Conservation (phyloP, 2,329 filamentous ascomycete species). For the Aphanocladium album region DNA sequence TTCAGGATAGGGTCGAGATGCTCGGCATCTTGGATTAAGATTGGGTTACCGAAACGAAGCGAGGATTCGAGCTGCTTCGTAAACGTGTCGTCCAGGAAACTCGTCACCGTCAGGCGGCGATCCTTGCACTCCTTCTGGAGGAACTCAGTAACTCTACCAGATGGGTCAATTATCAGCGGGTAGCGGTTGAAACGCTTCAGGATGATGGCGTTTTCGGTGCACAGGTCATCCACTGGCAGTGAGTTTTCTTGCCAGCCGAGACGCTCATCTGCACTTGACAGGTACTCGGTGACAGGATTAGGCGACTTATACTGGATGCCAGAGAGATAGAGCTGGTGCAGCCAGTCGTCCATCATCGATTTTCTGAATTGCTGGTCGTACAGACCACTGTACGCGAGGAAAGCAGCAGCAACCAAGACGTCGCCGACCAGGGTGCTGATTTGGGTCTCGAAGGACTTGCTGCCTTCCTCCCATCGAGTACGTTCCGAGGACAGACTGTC, state of each 20-base stretch:
- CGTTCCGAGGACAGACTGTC: conserved; percentile 94
- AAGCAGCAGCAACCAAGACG: conserved; percentile 91
- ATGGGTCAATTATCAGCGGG: conserved; percentile 96
- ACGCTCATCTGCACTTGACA: conserved; percentile 93
- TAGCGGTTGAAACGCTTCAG: conserved; percentile 98
- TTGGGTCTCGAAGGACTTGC: conserved; percentile 96
- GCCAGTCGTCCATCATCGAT: conserved; percentile 96
- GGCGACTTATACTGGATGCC: conserved; percentile 89
- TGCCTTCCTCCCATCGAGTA: conserved; percentile 91
- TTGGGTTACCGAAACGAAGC: conserved; percentile 94
- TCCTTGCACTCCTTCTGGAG: conserved; percentile 92
- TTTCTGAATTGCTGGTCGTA: conserved; percentile 99
- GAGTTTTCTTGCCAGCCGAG: conserved; percentile 92
- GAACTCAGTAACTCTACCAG: conserved; percentile 90
- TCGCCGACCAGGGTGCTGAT: conserved; percentile 96
- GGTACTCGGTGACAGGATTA: conserved; percentile 91
- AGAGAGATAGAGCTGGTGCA: conserved; percentile 87
- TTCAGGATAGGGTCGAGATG: conserved; percentile 96
- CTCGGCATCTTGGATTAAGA: conserved; percentile 96
- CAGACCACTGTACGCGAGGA: conserved; percentile 92
- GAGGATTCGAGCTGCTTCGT: conserved; percentile 97
- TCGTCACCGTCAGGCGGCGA: conserved; percentile 88
- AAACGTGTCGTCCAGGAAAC: conserved; percentile 96
- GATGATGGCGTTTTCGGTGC: conserved; percentile 97
- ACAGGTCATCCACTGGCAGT: conserved; percentile 91